phyloP scores from a whole-genome alignment of 371 early-diverging fungal genomes.

The Mortierella sp. region DNA sequence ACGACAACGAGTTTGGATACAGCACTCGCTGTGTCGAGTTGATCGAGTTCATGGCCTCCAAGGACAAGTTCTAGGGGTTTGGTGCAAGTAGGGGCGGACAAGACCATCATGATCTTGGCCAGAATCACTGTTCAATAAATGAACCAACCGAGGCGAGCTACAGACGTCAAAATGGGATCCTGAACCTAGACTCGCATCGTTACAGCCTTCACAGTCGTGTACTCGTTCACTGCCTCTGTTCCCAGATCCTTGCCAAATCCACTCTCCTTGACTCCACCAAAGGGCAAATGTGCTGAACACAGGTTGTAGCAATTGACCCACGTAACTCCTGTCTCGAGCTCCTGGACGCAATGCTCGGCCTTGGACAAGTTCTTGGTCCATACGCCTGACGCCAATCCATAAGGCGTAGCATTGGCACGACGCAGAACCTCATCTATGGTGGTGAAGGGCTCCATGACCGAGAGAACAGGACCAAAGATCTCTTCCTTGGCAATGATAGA shows the following conservation, averaged over 20 bases:
- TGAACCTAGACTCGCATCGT: slow-evolving; percentile 53
- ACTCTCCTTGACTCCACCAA: slow-evolving; percentile 90
- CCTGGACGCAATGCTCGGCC: slow-evolving; percentile 72
- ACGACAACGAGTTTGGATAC: slow-evolving; percentile 95
- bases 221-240: slow-evolving; percentile 76
- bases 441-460: slow-evolving; percentile 78
- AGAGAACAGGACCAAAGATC: slow-evolving; percentile 93
- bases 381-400: slow-evolving; percentile 91
- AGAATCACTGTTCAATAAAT: no score
- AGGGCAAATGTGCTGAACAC: slow-evolving; percentile 75
- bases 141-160: no score
- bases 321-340: slow-evolving; percentile 82
- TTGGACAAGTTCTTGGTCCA: slow-evolving; percentile 74
- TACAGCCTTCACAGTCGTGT: slow-evolving; percentile 75
- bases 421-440: slow-evolving; percentile 81
- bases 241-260: slow-evolving; percentile 89
- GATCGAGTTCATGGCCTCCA: slow-evolving; percentile 77
- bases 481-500: slow-evolving; percentile 84
- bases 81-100: no score
- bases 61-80: slow-evolving; percentile 46
- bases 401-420: slow-evolving; percentile 80
- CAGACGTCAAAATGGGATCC: no score
- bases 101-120: no score
- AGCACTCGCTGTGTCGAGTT: slow-evolving; percentile 93
- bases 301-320: slow-evolving; percentile 80